Evolutionary conservation across 305 asterid species (phyloP).

Genomic region (Solanum aculeatissimum): DNA sequence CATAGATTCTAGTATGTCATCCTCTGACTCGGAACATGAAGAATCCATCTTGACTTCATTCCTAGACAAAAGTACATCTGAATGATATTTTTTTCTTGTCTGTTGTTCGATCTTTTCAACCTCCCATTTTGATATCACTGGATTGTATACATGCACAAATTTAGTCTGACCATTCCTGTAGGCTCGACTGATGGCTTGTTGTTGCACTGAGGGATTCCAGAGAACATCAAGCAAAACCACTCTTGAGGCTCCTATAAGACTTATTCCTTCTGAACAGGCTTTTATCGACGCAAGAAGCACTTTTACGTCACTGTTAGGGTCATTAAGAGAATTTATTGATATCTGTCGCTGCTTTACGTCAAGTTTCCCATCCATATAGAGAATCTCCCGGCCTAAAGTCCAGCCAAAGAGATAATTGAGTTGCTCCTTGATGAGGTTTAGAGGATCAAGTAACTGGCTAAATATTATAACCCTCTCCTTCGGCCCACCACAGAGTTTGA

Average conservation of each 20-base stretch:
- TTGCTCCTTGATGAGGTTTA: not conserved
- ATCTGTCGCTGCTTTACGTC: not conserved
- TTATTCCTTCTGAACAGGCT: not conserved
- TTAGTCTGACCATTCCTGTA: not conserved
- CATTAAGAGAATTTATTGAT: not conserved
- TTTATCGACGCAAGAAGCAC: not conserved
- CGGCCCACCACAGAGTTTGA: not conserved
- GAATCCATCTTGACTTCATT: not conserved
- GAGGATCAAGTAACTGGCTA: not conserved
- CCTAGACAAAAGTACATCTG: not conserved
- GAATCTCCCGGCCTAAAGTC: not conserved
- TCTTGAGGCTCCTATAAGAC: not conserved
- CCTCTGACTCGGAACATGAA: not conserved
- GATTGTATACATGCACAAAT: not conserved
- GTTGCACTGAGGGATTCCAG: not conserved
- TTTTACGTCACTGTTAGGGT: not conserved
- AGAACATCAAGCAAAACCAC: not conserved
- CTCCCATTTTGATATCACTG: not conserved
- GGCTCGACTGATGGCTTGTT: not conserved
- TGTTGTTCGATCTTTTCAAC: not conserved
- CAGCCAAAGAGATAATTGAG: not conserved
- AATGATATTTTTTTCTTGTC: not conserved
- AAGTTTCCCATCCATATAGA: not conserved
- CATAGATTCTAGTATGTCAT: not conserved
- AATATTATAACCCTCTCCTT: not conserved